Percentiles rank a stretch among this genome's conserved stretches.
Conservation (phyloP, 306 rosid genomes). For the Astragalus glycyphyllos region DNA sequence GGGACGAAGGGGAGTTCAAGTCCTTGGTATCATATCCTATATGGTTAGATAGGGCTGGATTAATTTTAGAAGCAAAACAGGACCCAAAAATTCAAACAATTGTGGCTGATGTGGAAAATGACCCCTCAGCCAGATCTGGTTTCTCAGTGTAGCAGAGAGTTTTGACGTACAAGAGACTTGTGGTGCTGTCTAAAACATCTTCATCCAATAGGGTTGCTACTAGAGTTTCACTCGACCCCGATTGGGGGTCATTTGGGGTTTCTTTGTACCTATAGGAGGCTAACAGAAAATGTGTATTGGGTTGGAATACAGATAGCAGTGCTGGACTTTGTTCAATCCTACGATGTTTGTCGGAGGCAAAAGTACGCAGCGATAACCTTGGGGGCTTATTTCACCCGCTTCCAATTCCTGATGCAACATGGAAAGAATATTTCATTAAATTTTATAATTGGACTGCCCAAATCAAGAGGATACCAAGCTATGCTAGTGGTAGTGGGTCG, state of each 20-base stretch:
- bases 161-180: background rate
- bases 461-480: background rate
- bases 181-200: background rate
- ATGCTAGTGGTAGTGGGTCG: background rate
- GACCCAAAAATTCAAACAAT: background rate
- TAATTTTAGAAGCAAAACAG: background rate
- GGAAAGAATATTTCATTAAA: background rate
- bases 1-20: too few relatives aligned
- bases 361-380: background rate
- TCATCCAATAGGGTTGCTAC: background rate
- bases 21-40: too few relatives aligned
- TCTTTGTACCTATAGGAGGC: background rate
- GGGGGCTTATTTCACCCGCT: background rate
- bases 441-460: background rate
- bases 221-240: background rate
- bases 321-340: background rate
- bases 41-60: background rate
- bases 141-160: background rate
- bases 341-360: background rate
- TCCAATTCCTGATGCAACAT: background rate
- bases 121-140: background rate
- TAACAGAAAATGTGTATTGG: background rate
- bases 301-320: background rate
- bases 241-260: background rate
- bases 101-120: background rate